A percentile compares a stretch with the other conserved stretches of the same genome.
phyloP scores from a whole-genome alignment of 805 yeast species.

The Cyberlindnera bimundalis region DNA sequence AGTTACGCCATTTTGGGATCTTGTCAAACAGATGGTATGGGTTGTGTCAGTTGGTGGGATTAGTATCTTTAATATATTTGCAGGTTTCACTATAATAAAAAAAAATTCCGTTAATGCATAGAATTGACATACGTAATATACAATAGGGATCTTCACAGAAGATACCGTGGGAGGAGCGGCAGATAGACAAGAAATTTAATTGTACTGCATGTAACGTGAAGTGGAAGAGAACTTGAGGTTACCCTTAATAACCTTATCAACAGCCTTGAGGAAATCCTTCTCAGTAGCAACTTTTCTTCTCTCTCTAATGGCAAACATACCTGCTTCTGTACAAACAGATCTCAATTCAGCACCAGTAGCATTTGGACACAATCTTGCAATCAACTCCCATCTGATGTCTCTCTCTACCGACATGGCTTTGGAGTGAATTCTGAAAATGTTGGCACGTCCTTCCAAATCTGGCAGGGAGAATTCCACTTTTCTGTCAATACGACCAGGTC shows the following conservation, averaged over 20 bases:
- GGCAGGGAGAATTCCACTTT: slow-evolving; percentile 97
- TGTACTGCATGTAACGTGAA: slow-evolving; percentile 97
- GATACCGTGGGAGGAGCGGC: too few relatives aligned
- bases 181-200: slow-evolving; percentile 37
- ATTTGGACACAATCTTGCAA: slow-evolving; percentile 95
- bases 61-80: slow-evolving; percentile 26
- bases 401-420: slow-evolving; percentile 98
- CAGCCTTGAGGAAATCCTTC: slow-evolving; percentile 96
- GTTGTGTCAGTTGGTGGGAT: slow-evolving; percentile 96
- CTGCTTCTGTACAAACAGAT: slow-evolving; percentile 98
- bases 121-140: too few relatives aligned
- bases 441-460: slow-evolving; percentile 96
- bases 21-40: slow-evolving; percentile 96
- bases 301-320: slow-evolving; percentile 99
- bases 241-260: slow-evolving; percentile 97
- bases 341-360: slow-evolving; percentile 98
- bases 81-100: too few relatives aligned
- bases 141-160: neutral
- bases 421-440: slow-evolving; percentile 94
- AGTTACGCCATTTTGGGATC: slow-evolving; percentile 86
- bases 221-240: slow-evolving; percentile 97
- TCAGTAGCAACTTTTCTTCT: slow-evolving; percentile 98
- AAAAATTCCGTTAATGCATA: too few relatives aligned
- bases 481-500: slow-evolving; percentile 99
- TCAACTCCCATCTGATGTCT: slow-evolving; percentile 97